Base-by-base conservation (phyloP, 345 rosid genomes). In the Ceriops decandra region DNA sequence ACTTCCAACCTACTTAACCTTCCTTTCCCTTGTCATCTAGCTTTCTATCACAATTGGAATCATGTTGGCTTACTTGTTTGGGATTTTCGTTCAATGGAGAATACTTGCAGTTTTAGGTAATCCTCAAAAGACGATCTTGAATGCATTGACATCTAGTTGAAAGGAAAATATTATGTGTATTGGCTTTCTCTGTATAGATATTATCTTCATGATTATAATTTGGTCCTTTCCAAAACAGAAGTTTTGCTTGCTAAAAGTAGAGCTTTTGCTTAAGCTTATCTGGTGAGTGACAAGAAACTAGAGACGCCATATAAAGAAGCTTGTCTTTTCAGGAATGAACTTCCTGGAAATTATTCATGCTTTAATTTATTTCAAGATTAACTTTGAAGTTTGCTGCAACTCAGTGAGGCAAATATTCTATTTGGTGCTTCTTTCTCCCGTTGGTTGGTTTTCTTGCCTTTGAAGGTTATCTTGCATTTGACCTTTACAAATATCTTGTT, bases 41-140 rank as follows among this genome's bases (percentile, higher is more conserved):
- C 98, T 95, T 68, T 91, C 99, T 27, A 91, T 95, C 63, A 95
- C 99, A 53, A 81, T 95, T 76, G 99, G 99, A 76, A 95, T 91
- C 72, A 74, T 95, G 99, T 75, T 95, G 82, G 98, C 98, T 33
- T 91, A 95, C 81, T 81, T 95, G 68, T 88, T 93, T 66, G 95
- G 93, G 60, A 84, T 92, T 74, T 88, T 88, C 82, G 83, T 90
- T 68, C 86, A 82, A 42, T 91, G 99, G 99, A 91, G 99, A 80
- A 82, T 88, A 74, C 96, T 95, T 64, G 99, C 99, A 28, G 92
- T 91, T 70, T 53, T 91, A 21, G 99, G 99, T 91, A 91, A 82
- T 60, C 26, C 70, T 82, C 75, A 49, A 52, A 60, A 21, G 17
- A 42, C 51, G 21, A 28, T 28, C 60, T 26, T 61, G 60, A 35